Evolutionary conservation across 352 stramenopile genomes (phyloP), one percentile per base, ranked within the genome.

Genomic region (Globisporangium emineosum): DNA sequence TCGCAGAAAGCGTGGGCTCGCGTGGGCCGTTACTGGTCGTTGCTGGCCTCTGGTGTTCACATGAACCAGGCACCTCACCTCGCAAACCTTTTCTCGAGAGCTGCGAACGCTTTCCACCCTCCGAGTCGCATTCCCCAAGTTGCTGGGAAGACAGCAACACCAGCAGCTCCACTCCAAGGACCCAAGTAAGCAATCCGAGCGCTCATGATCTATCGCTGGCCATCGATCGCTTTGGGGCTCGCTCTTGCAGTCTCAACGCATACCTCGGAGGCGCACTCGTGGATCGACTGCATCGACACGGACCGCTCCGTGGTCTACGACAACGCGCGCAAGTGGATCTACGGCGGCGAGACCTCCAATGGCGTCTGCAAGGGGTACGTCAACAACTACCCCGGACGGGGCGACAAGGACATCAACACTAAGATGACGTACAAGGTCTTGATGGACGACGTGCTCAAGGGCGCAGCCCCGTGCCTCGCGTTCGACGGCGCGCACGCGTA

Each of bases 351-450:
- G 30, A 62, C 40, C 1, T 71, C 71, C 19, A 77, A 81, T 37
- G 79, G 79, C 8, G 75, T 87, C 30, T 89, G 81, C 57, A 60
- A 64, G 5, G 81, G 79, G 2, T 90, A 89, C 70, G 79, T 81
- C 64, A 86, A 88, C 50, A 85, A 88, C 74, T 91, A 86, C 43
- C 61, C 71, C 0, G 78, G 79, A 33, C 79, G 79, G 19, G 76
- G 78, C 13, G 79, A 87, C 56, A 13, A 57, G 8, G 55, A 76
- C 51, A 70, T 79, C 54, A 71, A 77, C 56, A 65, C 49, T 15
- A 70, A 79, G 54, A 71, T 79, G 57, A 75, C 69, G 5, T 72
- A 80, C 59, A 88, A 89, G 69, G 82, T 89, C 51, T 60, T 87
- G 59, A 81, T 81, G 66, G 67, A 76, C 40, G 75, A 87, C 54